Evolutionary conservation across 768 basidiomycete genomes (phyloP), one percentile per base, ranked within the genome.

Genomic region (Hebeloma cylindrosporum): DNA sequence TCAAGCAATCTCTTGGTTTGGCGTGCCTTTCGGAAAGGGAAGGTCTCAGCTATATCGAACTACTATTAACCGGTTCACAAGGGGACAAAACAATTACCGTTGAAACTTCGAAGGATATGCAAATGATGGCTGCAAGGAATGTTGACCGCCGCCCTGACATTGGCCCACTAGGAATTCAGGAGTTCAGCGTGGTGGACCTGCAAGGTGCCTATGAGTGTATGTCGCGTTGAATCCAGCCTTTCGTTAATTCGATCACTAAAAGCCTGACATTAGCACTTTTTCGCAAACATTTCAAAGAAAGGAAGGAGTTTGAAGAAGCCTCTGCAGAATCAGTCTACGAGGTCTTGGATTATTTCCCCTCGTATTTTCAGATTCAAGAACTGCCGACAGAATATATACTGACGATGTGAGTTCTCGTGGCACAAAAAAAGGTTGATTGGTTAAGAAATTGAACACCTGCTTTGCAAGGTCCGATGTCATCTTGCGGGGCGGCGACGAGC

Each of bases 401-500:
- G 18, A 90, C 84, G 20, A 73, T 70, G 88, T 90, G 52, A 52
- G 67, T 54, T 10, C 39, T 29, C 29, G 23, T 22, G 7, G 9
- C 18, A 13, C 9, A 13, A 33, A 28, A 21, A 13, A 20, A 28
- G n/a, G 4, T 20, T 17, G n/a, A 33, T 21, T 7, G 3, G 22
- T 41, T 37, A n/a, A 47, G 13, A 43, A 18, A 3, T 40, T 23
- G 35, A 26, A 46, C 16, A 29, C 32, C 43, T 30, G 31, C 26
- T 10, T 27, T 41, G 39, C 18, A 46, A 89, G 88, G 10, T 80
- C 74, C 47, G 88, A 92, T 56, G 60, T 85, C 18, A 69, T 77
- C 2, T 77, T 82, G 51, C 71, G 74, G 23, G 66, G 78, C 14
- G 77, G 77, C 7, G 68, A 72, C 8, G 77, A 79, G 48, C 77